These are phyloP conservation scores for Exophiala lecanii-corni DNA, from an alignment of 2,329 filamentous ascomycete species.

Conservation along the genomic window DNA sequence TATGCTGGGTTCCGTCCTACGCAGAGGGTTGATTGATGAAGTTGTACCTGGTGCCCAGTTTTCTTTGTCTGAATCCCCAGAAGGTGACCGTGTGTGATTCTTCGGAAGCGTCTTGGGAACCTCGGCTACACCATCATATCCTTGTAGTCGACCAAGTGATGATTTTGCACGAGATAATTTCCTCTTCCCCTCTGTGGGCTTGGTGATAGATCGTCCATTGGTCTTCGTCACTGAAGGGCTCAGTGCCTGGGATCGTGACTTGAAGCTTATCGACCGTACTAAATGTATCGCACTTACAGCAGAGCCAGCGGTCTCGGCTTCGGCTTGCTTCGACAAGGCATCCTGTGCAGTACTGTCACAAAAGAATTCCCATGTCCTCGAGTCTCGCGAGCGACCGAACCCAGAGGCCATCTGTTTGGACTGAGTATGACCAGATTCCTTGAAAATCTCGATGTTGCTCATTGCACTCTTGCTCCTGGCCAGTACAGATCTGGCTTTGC, in stretches of 20 bases:
- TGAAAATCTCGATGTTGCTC: conserved; percentile 13
- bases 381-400: conserved; percentile 76
- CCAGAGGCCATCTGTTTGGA: conserved; percentile 38
- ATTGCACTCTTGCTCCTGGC: conserved; percentile 28
- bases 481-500: conserved; percentile 47
- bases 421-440: conserved; percentile 12
- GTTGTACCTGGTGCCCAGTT: conserved; percentile 65
- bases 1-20: conserved; percentile 42
- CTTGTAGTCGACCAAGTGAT: conserved; percentile 59
- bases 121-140: conserved; percentile 28
- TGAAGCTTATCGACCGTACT: conserved; percentile 65
- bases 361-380: conserved; percentile 85
- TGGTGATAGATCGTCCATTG: conserved; percentile 41
- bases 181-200: conserved; percentile 46
- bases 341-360: conserved; percentile 76
- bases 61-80: conserved; percentile 86
- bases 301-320: conserved; percentile 74
- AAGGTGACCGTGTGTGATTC: conserved; percentile 45
- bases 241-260: conserved; percentile 38
- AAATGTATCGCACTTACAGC: conserved; percentile 77
- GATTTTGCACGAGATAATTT: conserved; percentile 59
- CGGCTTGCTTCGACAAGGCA: conserved; percentile 73
- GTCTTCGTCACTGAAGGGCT: conserved; percentile 43
- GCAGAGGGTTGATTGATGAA: conserved; percentile 47
- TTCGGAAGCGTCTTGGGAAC: conserved; percentile 19